These are phyloP conservation scores for Sporormia fimetaria DNA, from an alignment of 495 filamentous ascomycete genomes.

Conservation along the genomic window DNA sequence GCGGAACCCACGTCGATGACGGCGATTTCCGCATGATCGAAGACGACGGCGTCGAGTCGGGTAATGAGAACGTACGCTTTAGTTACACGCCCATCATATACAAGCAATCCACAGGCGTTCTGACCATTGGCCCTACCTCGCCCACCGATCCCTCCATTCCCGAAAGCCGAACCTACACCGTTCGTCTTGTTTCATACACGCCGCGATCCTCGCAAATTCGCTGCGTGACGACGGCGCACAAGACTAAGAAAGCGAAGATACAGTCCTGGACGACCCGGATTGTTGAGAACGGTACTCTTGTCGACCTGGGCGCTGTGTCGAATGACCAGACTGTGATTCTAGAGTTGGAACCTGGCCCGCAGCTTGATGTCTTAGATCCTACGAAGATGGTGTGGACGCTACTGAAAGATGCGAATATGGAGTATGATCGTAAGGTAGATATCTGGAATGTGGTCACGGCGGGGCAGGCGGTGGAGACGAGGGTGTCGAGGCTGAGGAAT, in stretches of 20 bases:
- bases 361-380: slow-evolving; percentile 21
- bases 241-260: slow-evolving; percentile 20
- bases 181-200: slow-evolving; percentile 17
- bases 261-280: slow-evolving; percentile 2
- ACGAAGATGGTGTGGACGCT: slow-evolving; percentile 7
- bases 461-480: slow-evolving; percentile 9
- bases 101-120: slow-evolving; percentile 21
- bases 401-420: slow-evolving; percentile 11
- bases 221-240: slow-evolving; percentile 6
- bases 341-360: slow-evolving; percentile 14
- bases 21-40: slow-evolving; percentile 22
- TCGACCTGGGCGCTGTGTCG: slow-evolving; percentile 9
- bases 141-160: slow-evolving; percentile 20
- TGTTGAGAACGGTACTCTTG: slow-evolving; percentile 17
- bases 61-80: slow-evolving; percentile 15
- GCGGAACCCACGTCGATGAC: slow-evolving; percentile 17
- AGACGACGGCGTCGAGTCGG: slow-evolving; percentile 13
- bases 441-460: slow-evolving; percentile 8
- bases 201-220: slow-evolving; percentile 5
- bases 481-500: slow-evolving; percentile 16
- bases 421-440: slow-evolving; percentile 15
- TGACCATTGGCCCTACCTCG: slow-evolving; percentile 19
- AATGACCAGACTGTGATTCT: slow-evolving; percentile 11
- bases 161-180: slow-evolving; percentile 17
- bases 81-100: slow-evolving; percentile 22